A percentile compares a stretch with the other conserved stretches of the same genome.
Evolutionary conservation across 2,329 filamentous ascomycete species (phyloP).

Genomic region (Aspergillus pseudoglaucus): DNA sequence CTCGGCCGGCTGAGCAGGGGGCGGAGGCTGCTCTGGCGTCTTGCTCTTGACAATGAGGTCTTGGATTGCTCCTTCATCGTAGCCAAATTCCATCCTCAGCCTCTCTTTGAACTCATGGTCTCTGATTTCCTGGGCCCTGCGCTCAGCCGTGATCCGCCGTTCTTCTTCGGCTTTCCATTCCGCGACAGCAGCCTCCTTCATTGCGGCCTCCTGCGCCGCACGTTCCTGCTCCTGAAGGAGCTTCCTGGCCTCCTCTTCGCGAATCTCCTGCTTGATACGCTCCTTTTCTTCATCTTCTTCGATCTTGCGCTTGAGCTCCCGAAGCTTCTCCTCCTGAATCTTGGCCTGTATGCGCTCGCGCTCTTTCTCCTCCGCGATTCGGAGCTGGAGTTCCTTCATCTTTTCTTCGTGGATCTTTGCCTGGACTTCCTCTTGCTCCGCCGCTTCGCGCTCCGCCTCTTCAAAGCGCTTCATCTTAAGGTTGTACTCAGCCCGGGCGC

Average conservation of each 20-base stretch:
- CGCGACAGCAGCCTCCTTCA: constrained; percentile 38
- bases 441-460: constrained; percentile 16
- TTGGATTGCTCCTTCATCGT: constrained; percentile 38
- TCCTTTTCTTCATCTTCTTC: constrained; percentile 44
- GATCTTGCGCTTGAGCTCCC: constrained; percentile 26
- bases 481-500: constrained; percentile 5
- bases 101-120: constrained; percentile 31
- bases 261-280: constrained; percentile 26
- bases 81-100: constrained; percentile 34
- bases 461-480: constrained; percentile 11
- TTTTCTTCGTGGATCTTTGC: constrained; percentile 3
- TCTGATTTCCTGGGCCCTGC: constrained; percentile 25
- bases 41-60: constrained; percentile 35
- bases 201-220: constrained; percentile 23
- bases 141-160: constrained; percentile 19
- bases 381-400: constrained; percentile 17
- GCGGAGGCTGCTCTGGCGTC: constrained; percentile 24
- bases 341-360: constrained; percentile 27
- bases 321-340: constrained; percentile 23
- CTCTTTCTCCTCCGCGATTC: constrained; percentile 5
- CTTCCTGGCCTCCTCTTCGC: constrained; percentile 41
- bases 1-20: constrained; percentile 9
- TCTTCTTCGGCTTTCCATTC: constrained; percentile 31
- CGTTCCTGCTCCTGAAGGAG: constrained; percentile 29
- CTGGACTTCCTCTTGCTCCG: constrained; percentile 4